phyloP scores from a whole-genome alignment of 306 rosid species.

The Ormosia semicastrata region DNA sequence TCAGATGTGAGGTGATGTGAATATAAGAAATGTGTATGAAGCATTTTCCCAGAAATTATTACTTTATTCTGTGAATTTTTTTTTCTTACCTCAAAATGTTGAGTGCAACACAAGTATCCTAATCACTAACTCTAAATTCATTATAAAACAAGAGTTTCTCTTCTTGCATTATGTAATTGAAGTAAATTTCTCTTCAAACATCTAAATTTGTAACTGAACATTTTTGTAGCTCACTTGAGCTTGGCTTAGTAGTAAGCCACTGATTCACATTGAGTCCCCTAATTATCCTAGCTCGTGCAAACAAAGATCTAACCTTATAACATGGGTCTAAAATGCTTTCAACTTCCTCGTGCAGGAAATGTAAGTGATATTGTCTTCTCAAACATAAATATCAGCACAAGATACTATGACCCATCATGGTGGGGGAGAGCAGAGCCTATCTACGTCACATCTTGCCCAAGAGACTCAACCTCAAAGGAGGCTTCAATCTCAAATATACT shows the following conservation, averaged over 20 bases:
- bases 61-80: not conserved
- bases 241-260: not conserved
- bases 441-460: slow-evolving; percentile 76
- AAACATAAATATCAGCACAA: slow-evolving; percentile 83
- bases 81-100: not conserved
- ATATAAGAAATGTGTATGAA: too few species aligned
- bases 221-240: not conserved
- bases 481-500: slow-evolving; percentile 76
- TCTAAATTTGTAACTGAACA: not conserved
- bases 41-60: not conserved
- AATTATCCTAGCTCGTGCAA: not conserved
- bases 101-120: not conserved
- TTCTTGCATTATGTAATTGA: not conserved
- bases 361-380: slow-evolving; percentile 86
- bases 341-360: slow-evolving; percentile 58
- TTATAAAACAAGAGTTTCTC: not conserved
- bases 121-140: not conserved
- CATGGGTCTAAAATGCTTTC: slow-evolving; percentile 7
- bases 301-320: not conserved
- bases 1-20: too few species aligned
- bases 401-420: slow-evolving; percentile 92
- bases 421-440: slow-evolving; percentile 99
- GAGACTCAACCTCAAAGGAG: slow-evolving; percentile 63
- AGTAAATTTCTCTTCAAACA: not conserved
- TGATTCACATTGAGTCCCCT: not conserved